Evolutionary conservation across 306 rosid species (phyloP).

Genomic region (Vigna angularis): DNA sequence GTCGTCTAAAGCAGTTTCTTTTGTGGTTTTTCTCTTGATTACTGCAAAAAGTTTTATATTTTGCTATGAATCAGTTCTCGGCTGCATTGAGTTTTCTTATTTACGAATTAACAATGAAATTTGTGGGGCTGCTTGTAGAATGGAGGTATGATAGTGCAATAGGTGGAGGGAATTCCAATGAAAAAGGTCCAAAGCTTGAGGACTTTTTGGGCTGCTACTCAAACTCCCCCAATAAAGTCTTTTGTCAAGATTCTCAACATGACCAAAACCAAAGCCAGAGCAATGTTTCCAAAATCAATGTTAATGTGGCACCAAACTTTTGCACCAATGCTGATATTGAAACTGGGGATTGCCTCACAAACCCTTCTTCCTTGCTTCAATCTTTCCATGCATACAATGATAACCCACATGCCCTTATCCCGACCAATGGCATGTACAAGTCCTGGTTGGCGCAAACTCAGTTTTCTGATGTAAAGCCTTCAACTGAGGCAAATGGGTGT

Average conservation of each 20-base stretch:
- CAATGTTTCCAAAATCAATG: slow-evolving; percentile 58
- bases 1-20: slow-evolving; percentile 33
- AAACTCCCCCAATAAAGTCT: slow-evolving; percentile 63
- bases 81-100: slow-evolving; percentile 7
- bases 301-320: slow-evolving; percentile 62
- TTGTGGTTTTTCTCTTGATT: slow-evolving; percentile 10
- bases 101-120: background rate
- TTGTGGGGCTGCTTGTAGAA: slow-evolving; percentile 50
- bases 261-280: slow-evolving; percentile 51
- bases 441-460: slow-evolving; percentile 77
- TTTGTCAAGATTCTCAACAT: slow-evolving; percentile 51
- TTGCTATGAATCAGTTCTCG: slow-evolving; percentile 7
- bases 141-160: slow-evolving; percentile 80
- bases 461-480: slow-evolving; percentile 54
- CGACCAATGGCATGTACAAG: slow-evolving; percentile 60
- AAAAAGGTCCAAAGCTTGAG: slow-evolving; percentile 89
- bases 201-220: slow-evolving; percentile 95
- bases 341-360: slow-evolving; percentile 48
- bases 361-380: slow-evolving; percentile 49
- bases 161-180: slow-evolving; percentile 56
- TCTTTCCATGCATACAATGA: slow-evolving; percentile 56
- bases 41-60: slow-evolving; percentile 9
- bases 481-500: slow-evolving; percentile 55
- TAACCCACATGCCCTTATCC: slow-evolving; percentile 55
- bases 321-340: slow-evolving; percentile 53